Evolutionary conservation across 495 filamentous ascomycete genomes (phyloP).

Genomic region (Hyaloscypha hepaticicola): DNA sequence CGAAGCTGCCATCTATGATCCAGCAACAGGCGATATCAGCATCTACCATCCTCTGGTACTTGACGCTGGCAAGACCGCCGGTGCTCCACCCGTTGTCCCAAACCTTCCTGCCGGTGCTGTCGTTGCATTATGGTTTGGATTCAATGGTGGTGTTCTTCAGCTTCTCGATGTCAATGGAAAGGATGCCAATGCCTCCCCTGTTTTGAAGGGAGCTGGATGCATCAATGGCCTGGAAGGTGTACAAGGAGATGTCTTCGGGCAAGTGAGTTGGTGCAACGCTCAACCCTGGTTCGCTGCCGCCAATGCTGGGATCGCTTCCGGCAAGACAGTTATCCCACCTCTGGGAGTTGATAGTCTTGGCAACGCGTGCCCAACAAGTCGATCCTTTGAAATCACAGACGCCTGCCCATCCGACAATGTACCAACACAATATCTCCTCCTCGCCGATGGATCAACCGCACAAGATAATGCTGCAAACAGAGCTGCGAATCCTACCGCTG

Average conservation of each 20-base stretch:
- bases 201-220: neutral
- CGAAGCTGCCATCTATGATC: constrained; percentile 6
- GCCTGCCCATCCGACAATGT: constrained; percentile 17
- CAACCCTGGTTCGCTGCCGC: neutral
- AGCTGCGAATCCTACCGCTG: neutral
- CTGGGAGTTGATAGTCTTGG: neutral
- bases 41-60: neutral
- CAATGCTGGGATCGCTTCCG: constrained; percentile 1
- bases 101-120: neutral
- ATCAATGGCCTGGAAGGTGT: neutral
- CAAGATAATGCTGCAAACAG: constrained; percentile 12
- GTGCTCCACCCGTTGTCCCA: neutral
- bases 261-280: constrained; percentile 7
- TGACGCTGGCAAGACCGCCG: neutral
- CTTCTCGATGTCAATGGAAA: constrained; percentile 1
- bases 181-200: neutral
- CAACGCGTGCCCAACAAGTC: constrained; percentile 5
- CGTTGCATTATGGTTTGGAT: constrained; percentile 2
- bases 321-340: constrained; percentile 7
- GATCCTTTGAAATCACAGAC: constrained; percentile 8
- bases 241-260: constrained; percentile 3
- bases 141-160: constrained; percentile 2
- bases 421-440: constrained; percentile 9
- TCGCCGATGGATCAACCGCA: neutral
- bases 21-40: neutral